Evolutionary conservation across 192 early-diverging fungal genomes (phyloP).

Genomic region (Coemansia asiatica): DNA sequence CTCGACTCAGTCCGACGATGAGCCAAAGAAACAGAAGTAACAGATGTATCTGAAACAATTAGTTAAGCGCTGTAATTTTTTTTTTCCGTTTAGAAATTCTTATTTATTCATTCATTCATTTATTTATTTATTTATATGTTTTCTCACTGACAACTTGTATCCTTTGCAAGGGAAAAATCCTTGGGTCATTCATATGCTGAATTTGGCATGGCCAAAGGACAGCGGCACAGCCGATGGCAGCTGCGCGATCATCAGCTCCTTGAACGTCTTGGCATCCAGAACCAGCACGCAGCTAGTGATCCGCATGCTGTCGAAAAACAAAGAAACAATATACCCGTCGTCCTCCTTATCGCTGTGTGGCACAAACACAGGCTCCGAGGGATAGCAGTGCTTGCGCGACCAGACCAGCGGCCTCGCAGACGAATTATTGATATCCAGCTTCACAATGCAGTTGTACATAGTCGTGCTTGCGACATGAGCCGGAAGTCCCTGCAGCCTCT

Average conservation of each 20-base stretch:
- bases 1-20: neutral
- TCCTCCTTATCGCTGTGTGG: constrained; percentile 65
- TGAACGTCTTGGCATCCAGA: constrained; percentile 68
- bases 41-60: neutral
- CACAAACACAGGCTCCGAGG: constrained; percentile 80
- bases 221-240: constrained; percentile 67
- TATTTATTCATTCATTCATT: neutral
- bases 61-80: neutral
- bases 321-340: constrained; percentile 70
- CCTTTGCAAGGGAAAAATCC: no score
- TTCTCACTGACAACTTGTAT: no score
- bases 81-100: neutral
- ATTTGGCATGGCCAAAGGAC: constrained; percentile 67
- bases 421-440: constrained; percentile 54
- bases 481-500: constrained; percentile 33
- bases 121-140: neutral
- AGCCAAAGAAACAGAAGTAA: constrained; percentile 14
- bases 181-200: constrained; percentile 48
- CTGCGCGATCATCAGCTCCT: constrained; percentile 65
- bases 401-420: constrained; percentile 29
- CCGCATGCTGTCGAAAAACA: constrained; percentile 70
- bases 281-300: constrained; percentile 69
- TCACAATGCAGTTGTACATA: constrained; percentile 61
- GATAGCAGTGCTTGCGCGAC: constrained; percentile 67
- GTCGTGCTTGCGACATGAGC: constrained; percentile 28